Percentiles rank a stretch among this genome's conserved stretches.
phyloP scores from a whole-genome alignment of 768 basidiomycete genomes.

The Omphalotus guepiniiformis region DNA sequence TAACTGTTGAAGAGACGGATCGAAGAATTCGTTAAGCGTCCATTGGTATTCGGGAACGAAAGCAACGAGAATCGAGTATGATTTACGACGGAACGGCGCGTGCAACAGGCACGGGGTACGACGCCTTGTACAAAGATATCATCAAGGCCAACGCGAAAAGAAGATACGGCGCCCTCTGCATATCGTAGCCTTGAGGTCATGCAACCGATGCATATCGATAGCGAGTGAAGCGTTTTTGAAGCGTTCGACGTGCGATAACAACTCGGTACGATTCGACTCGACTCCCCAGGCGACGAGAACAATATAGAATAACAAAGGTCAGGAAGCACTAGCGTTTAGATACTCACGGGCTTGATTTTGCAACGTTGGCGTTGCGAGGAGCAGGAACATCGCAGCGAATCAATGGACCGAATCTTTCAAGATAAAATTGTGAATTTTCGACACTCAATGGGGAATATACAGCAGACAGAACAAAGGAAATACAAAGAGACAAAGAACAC shows the following conservation, averaged over 20 bases:
- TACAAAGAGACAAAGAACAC: slow-evolving; percentile 16
- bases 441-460: slow-evolving; percentile 1
- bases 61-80: slow-evolving; percentile 26
- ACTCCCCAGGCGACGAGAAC: too few species aligned
- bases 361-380: slow-evolving; percentile 72
- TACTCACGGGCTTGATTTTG: slow-evolving; percentile 81
- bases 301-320: not conserved
- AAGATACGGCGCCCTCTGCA: not conserved
- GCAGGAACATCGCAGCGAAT: slow-evolving; percentile 90
- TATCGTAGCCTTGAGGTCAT: not conserved
- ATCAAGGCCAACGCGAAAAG: too few species aligned
- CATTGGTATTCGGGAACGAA: slow-evolving; percentile 33
- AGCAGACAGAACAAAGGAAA: not conserved
- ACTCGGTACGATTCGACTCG: too few species aligned
- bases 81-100: slow-evolving; percentile 20
- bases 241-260: too few species aligned
- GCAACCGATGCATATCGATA: not conserved
- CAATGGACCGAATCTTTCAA: slow-evolving; percentile 69
- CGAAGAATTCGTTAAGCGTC: slow-evolving; percentile 55
- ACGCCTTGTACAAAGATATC: too few species aligned
- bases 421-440: slow-evolving; percentile 6
- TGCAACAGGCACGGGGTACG: not conserved
- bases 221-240: too few species aligned
- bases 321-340: slow-evolving; percentile 13
- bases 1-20: slow-evolving; percentile 55